Evolutionary conservation across 129 eudicot species (phyloP).

Genomic region (Flaveria bidentis): DNA sequence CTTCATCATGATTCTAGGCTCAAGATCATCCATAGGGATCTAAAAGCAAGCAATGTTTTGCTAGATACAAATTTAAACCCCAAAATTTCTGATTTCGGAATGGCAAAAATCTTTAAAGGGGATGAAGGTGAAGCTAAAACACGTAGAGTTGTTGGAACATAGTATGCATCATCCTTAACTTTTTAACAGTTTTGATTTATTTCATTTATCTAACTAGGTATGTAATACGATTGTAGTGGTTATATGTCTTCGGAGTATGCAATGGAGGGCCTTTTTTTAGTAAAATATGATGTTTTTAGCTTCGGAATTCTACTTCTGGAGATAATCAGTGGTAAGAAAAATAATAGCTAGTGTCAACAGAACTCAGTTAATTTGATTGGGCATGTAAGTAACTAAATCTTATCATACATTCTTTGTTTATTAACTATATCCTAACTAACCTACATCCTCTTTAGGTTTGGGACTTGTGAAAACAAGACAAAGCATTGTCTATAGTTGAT

Average conservation of each 20-base stretch:
- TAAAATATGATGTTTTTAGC: no score
- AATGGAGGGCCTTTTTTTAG: no score
- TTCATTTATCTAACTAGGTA: constrained; percentile 8
- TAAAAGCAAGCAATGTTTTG: no score
- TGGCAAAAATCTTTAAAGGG: constrained; percentile 30
- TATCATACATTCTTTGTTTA: neutral
- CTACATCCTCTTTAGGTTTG: constrained; percentile 42
- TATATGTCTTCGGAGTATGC: no score
- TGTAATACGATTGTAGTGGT: constrained; percentile 43
- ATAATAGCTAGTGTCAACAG: constrained; percentile 38
- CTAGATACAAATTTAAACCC: no score
- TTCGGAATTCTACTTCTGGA: constrained; percentile 54
- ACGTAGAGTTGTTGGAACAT: no score
- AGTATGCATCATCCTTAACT: neutral
- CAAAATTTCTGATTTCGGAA: no score
- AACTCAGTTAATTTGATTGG: constrained; percentile 46
- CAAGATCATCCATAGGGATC: no score
- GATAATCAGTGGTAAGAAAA: constrained; percentile 54
- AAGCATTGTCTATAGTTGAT: no score
- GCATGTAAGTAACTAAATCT: constrained; percentile 22
- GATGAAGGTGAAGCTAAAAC: constrained; percentile 35
- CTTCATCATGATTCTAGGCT: no score
- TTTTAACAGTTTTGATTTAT: neutral
- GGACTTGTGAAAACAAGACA: constrained; percentile 17
- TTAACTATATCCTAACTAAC: neutral